Conservation (phyloP, 2,329 filamentous ascomycete species). For the Didymella sp. region DNA sequence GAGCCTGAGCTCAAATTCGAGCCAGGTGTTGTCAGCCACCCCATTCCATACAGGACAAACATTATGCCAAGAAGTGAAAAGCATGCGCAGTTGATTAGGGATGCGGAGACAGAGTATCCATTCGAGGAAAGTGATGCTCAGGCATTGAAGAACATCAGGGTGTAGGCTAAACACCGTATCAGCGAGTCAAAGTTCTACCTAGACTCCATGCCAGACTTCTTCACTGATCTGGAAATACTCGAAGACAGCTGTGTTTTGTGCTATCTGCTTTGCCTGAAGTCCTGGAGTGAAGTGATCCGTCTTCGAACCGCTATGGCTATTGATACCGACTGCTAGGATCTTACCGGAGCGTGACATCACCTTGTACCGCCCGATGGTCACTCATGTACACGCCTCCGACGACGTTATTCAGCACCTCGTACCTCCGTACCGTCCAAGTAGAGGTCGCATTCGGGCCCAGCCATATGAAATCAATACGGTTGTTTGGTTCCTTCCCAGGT, state of each 20-base stretch:
- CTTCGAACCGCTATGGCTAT: too few species aligned
- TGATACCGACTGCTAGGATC: too few species aligned
- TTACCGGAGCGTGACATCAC: conserved; percentile 52
- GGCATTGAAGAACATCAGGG: conserved; percentile 21
- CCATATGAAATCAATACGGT: conserved; percentile 69
- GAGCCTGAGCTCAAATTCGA: conserved; percentile 48
- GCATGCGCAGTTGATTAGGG: conserved; percentile 45
- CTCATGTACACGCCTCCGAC: conserved; percentile 68
- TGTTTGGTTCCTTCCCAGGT: conserved; percentile 52
- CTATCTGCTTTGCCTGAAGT: too few species aligned
- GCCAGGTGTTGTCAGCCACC: conserved; percentile 50
- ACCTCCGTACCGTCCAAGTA: conserved; percentile 56
- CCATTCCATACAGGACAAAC: conserved; percentile 44
- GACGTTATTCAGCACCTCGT: conserved; percentile 68
- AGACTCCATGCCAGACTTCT: too few species aligned
- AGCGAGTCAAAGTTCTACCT: too few species aligned
- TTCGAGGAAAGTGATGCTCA: conserved; percentile 52
- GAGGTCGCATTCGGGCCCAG: conserved; percentile 52
- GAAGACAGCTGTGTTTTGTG: too few species aligned
- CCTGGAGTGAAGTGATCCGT: too few species aligned
- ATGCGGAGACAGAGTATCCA: conserved; percentile 47
- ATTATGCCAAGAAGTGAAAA: conserved; percentile 47
- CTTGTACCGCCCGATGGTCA: conserved; percentile 70
- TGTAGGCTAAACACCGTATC: too few species aligned
- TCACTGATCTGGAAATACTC: too few species aligned